These are phyloP conservation scores for Platanthera guangdongensis DNA, from an alignment of 106 monocot genomes.

Conservation along the genomic window DNA sequence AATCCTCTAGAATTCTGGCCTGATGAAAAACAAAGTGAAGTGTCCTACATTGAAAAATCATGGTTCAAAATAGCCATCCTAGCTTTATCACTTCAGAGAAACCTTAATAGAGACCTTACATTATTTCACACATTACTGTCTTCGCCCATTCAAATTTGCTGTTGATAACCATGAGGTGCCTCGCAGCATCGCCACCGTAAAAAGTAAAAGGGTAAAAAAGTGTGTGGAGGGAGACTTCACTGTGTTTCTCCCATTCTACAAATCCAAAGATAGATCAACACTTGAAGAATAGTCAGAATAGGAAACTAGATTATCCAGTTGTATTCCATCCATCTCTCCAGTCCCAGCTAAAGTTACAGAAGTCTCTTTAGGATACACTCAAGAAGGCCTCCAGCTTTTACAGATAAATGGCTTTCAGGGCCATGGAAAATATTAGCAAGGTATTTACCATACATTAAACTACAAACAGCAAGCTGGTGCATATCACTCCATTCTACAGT, in stretches of 20 bases:
- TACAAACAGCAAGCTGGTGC: slow-evolving; percentile 34
- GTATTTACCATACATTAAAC: slow-evolving; percentile 50
- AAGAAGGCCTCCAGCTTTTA: slow-evolving; percentile 19
- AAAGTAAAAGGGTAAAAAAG: not conserved
- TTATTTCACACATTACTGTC: not conserved
- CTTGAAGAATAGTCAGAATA: too few species aligned
- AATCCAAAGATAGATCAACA: not conserved
- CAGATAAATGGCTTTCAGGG: slow-evolving; percentile 22
- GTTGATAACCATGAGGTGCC: not conserved
- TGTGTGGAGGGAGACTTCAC: not conserved
- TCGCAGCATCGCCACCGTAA: not conserved
- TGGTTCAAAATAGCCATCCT: not conserved
- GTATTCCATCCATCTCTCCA: not conserved
- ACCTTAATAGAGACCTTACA: not conserved
- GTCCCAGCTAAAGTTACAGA: not conserved
- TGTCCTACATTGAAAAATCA: not conserved
- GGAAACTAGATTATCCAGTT: not conserved
- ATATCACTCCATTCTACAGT: slow-evolving; percentile 26
- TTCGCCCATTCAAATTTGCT: not conserved
- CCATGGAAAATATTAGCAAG: slow-evolving; percentile 61
- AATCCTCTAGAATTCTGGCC: too few species aligned
- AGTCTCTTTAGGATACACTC: not conserved
- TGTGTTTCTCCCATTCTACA: not conserved
- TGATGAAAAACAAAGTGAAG: not conserved
- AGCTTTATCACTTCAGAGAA: not conserved